A percentile compares a stretch with the other conserved stretches of the same genome.
These are phyloP conservation scores for Boletus coccyginus DNA, from an alignment of 768 basidiomycete genomes.

Conservation along the genomic window DNA sequence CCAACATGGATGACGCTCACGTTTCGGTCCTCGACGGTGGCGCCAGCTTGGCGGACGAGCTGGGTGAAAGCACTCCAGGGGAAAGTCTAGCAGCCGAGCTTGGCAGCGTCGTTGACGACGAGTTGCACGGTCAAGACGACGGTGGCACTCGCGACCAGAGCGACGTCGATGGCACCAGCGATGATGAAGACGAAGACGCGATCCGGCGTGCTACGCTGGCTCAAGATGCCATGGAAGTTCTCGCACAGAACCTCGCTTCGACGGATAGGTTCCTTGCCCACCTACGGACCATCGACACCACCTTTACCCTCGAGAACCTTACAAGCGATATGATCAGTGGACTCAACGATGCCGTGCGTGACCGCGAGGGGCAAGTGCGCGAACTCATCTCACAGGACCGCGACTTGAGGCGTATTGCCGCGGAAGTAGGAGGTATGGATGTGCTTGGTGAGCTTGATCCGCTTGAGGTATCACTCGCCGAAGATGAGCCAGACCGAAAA, in stretches of 20 bases:
- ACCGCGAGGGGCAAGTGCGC: conserved; percentile 79
- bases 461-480: conserved; percentile 41
- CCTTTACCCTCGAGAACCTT: conserved; percentile 55
- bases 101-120: conserved; percentile 20
- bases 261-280: conserved; percentile 76
- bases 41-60: conserved; percentile 45
- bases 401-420: conserved; percentile 73
- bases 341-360: conserved; percentile 70
- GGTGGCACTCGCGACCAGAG: conserved; percentile 11
- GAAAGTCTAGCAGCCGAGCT: conserved; percentile 25
- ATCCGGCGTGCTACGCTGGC: conserved; percentile 21
- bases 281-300: conserved; percentile 63
- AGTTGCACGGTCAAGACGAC: conserved; percentile 10
- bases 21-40: conserved; percentile 25
- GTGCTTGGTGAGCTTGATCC: conserved; percentile 67
- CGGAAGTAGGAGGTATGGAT: conserved; percentile 75
- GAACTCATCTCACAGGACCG: conserved; percentile 76
- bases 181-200: conserved; percentile 31
- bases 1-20: conserved; percentile 29
- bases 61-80: conserved; percentile 24
- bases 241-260: conserved; percentile 70
- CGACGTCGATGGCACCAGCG: conserved; percentile 11
- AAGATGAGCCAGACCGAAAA: conserved; percentile 29
- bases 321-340: conserved; percentile 76
- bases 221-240: conserved; percentile 67